Evolutionary conservation across 805 yeast genomes (phyloP).

Genomic region (Cyberlindnera galapagoensis): DNA sequence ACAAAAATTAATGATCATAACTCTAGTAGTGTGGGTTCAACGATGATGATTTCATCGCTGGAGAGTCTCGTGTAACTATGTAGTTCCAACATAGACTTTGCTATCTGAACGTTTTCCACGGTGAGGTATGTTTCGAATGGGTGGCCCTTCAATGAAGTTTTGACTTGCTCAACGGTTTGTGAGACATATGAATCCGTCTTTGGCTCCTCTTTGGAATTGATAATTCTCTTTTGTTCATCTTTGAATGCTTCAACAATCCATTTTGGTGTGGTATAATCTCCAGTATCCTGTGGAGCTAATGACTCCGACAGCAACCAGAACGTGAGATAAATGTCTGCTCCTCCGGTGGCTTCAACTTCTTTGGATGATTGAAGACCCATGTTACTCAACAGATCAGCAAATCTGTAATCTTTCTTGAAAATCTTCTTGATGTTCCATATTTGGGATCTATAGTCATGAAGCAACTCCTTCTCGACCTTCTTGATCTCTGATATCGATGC

Average conservation of each 20-base stretch:
- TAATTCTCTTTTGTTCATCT: too few relatives aligned
- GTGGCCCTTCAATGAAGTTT: constrained; percentile 3
- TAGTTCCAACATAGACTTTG: constrained; percentile 9
- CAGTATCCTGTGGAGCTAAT: constrained; percentile 5
- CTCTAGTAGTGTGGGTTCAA: constrained; percentile 12
- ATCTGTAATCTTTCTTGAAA: constrained; percentile 42
- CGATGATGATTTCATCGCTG: constrained; percentile 14
- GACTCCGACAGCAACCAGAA: constrained; percentile 16
- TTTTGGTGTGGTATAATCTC: constrained; percentile 12
- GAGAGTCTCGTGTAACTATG: constrained; percentile 16
- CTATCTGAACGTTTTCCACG: constrained; percentile 9
- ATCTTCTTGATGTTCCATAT: constrained; percentile 48
- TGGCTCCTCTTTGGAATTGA: too few relatives aligned
- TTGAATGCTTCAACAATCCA: constrained; percentile 11
- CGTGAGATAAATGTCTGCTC: constrained; percentile 28
- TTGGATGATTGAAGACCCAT: constrained; percentile 43
- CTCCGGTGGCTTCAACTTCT: constrained; percentile 35
- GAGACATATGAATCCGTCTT: too few relatives aligned
- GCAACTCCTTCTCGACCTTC: constrained; percentile 40
- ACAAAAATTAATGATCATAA: too few relatives aligned
- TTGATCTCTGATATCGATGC: constrained; percentile 38
- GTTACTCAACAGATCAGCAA: constrained; percentile 39
- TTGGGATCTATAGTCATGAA: constrained; percentile 34
- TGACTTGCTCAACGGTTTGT: constrained; percentile 7
- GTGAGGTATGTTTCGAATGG: constrained; percentile 6